Conservation (phyloP, 768 basidiomycete species). For the Lactarius trivialis region DNA sequence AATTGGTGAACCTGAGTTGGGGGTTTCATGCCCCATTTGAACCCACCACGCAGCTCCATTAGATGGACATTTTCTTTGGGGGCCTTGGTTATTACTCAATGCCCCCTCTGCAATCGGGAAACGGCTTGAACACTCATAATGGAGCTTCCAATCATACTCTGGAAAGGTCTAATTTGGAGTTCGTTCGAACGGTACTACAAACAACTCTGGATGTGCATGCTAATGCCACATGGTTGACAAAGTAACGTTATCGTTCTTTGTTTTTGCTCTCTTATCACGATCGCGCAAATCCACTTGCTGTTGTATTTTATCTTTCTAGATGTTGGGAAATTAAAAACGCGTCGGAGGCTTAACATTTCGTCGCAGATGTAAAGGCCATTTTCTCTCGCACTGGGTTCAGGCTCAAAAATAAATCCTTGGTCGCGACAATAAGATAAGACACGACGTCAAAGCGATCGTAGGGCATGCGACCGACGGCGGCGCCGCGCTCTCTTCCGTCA, state of each 20-base stretch:
- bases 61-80: not conserved
- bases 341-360: not conserved
- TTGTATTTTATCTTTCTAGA: not conserved
- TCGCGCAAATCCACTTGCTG: no score
- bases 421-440: not conserved
- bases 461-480: no score
- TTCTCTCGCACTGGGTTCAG: not conserved
- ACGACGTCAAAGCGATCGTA: not conserved
- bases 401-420: no score
- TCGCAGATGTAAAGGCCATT: not conserved
- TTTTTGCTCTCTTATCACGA: not conserved
- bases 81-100: not conserved
- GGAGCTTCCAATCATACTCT: not conserved
- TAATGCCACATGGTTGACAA: not conserved
- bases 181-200: not conserved
- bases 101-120: not conserved
- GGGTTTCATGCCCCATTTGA: not conserved
- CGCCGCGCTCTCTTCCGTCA: constrained; percentile 69
- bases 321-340: not conserved
- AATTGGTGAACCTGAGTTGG: no score
- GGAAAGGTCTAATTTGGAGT: no score
- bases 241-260: not conserved
- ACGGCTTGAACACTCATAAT: not conserved
- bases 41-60: not conserved
- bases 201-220: not conserved